Evolutionary conservation across 768 basidiomycete species (phyloP).

Genomic region (Suillus fuscotomentosus): DNA sequence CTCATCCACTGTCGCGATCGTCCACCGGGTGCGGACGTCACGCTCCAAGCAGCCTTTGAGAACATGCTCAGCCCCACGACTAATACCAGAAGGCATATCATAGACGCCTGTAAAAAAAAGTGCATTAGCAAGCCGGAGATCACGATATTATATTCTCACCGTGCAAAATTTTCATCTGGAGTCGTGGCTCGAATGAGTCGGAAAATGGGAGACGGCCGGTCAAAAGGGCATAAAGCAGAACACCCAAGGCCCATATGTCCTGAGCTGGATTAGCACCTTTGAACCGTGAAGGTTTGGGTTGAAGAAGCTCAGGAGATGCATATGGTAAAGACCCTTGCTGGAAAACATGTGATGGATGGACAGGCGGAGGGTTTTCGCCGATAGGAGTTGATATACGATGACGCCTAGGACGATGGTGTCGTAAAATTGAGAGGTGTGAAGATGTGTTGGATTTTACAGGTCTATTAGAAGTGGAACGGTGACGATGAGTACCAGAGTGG

Average conservation of each 20-base stretch:
- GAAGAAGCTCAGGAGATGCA: constrained; percentile 83
- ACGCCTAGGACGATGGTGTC: constrained; percentile 43
- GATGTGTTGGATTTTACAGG: constrained; percentile 20
- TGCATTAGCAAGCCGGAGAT: constrained; percentile 10
- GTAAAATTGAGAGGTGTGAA: constrained; percentile 18
- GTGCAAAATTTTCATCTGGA: constrained; percentile 89
- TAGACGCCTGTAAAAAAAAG: constrained; percentile 50
- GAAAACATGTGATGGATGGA: constrained; percentile 40
- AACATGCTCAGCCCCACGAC: constrained; percentile 64
- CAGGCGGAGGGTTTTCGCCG: constrained; percentile 27
- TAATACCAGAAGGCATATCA: constrained; percentile 53
- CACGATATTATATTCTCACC: constrained; percentile 47
- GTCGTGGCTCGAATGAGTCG: constrained; percentile 87
- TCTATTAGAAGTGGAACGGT: constrained; percentile 25
- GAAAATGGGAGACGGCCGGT: constrained; percentile 83
- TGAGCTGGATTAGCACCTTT: constrained; percentile 59
- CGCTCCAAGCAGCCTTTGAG: constrained; percentile 79
- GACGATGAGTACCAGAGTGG: constrained; percentile 17
- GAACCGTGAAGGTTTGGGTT: constrained; percentile 44
- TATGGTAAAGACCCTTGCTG: constrained; percentile 90
- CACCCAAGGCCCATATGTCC: constrained; percentile 95
- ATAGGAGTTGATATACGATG: constrained; percentile 47
- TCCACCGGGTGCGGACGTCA: constrained; percentile 66
- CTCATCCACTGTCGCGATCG: constrained; percentile 76
- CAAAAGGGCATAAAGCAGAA: constrained; percentile 83